Evolutionary conservation across 164 flowering plant genomes (phyloP).

Genomic region (Litsea cubeba): DNA sequence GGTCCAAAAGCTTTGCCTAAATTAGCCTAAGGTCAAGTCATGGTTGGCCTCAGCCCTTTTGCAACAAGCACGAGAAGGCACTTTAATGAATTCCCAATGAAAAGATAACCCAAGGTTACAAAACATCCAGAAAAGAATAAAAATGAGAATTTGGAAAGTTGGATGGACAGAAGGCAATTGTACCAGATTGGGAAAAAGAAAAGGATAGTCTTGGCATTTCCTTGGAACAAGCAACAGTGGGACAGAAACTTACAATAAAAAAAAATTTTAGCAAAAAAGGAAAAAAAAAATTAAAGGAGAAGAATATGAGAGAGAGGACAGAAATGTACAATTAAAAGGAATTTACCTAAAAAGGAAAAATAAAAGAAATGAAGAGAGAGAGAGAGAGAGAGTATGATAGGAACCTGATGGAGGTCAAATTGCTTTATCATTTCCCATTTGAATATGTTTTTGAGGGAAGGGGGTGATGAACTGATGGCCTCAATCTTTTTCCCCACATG

Average conservation of each 20-base stretch:
- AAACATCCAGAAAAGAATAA: neutral
- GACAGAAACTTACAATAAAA: too few relatives aligned
- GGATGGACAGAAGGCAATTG: neutral
- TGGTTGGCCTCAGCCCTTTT: too few relatives aligned
- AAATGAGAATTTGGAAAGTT: neutral
- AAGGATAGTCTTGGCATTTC: neutral
- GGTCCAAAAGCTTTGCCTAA: too few relatives aligned
- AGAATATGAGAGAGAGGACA: too few relatives aligned
- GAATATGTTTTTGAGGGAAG: neutral
- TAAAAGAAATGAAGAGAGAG: neutral
- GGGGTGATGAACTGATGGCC: neutral
- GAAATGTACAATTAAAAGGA: too few relatives aligned
- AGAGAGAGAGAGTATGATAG: neutral
- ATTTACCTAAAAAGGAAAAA: neutral
- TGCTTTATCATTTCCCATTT: neutral
- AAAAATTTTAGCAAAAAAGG: neutral
- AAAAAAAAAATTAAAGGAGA: too few relatives aligned
- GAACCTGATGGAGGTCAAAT: neutral
- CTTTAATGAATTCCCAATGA: too few relatives aligned
- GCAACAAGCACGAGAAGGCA: too few relatives aligned
- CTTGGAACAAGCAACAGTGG: neutral
- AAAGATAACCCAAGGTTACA: neutral
- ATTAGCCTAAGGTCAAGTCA: too few relatives aligned
- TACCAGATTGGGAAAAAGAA: neutral
- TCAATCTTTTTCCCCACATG: neutral